These are phyloP conservation scores for Termitomyces eurrhizus DNA, from an alignment of 768 basidiomycete species.

Conservation along the genomic window DNA sequence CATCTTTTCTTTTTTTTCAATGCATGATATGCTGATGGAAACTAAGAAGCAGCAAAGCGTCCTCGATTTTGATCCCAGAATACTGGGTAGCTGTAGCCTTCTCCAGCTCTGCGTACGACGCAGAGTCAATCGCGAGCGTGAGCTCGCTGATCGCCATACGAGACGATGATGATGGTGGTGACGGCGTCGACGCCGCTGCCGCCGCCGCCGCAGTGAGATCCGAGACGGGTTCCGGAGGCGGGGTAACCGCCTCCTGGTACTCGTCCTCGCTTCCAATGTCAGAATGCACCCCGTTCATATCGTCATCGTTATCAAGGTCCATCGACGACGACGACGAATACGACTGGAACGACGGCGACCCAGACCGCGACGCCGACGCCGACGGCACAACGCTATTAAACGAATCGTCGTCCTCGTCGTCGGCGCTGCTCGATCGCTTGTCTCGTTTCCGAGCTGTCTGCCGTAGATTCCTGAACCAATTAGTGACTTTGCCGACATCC, in stretches of 20 bases:
- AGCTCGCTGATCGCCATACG: constrained; percentile 27
- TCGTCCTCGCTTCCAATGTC: constrained; percentile 70
- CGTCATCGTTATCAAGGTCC: constrained; percentile 48
- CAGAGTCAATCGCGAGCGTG: constrained; percentile 35
- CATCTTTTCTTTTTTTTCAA: constrained; percentile 24
- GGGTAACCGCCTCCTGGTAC: constrained; percentile 70
- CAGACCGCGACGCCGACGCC: constrained; percentile 47
- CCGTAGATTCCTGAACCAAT: constrained; percentile 84
- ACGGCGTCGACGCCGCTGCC: constrained; percentile 23
- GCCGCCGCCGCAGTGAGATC: constrained; percentile 27
- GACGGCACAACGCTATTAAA: constrained; percentile 36
- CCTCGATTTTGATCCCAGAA: constrained; percentile 63
- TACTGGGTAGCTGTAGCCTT: constrained; percentile 40
- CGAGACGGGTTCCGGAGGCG: constrained; percentile 51
- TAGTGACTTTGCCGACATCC: constrained; percentile 83
- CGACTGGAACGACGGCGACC: constrained; percentile 46
- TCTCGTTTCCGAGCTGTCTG: constrained; percentile 76
- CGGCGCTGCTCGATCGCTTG: constrained; percentile 43
- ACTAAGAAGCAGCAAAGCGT: constrained; percentile 68
- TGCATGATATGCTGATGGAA: constrained; percentile 68
- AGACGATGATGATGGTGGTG: constrained; percentile 24
- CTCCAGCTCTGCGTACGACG: constrained; percentile 44
- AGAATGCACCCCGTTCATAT: constrained; percentile 37
- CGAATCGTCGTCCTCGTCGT: constrained; percentile 44
- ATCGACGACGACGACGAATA: constrained; percentile 51